Base-by-base conservation (phyloP, 176 grass and related monocot species). In the Carex littledalei region DNA sequence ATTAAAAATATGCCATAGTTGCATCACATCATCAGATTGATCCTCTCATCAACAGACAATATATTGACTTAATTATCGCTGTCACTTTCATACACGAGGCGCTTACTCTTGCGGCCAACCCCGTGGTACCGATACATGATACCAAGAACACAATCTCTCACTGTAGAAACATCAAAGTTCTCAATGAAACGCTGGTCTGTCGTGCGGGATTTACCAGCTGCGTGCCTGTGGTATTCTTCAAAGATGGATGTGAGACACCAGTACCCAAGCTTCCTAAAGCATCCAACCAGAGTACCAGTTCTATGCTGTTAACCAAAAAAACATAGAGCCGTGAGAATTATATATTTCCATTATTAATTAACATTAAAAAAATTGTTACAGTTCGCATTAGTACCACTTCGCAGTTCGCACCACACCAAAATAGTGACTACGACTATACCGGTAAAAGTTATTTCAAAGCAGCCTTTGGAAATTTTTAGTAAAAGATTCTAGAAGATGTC, bases 211-310 rank as follows among this genome's bases (percentile, higher is more conserved):
- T 94, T 94, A 18, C 70, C 49, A 1, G 72, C 79, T 1, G 92
- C 66, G 63, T 85, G 91, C 14, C 84, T 78, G 11, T 89, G 86
- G 31, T 94, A 91, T 41, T 94, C 92, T 69, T 94, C 92, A 18
- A 91, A 91, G n/a, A 94, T 60, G 17, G 92, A 94, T 41, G 89
- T 71, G 9, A 94, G 59, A 80, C 85, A 88, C 89, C 92, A 92
- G 59, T 85, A 89, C 60, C 91, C 86, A 59, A 94, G 86, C 68
- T 85, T 90, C 53, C 90, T 91, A 81, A 92, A 90, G 70, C 88
- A 94, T 52, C 86, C 92, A 53, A 92, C 84, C 8, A 90, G 90
- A 54, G 86, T 91, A 47, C 90, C 88, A 11, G 90, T 92, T 29
- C 90, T 90, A 84, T 94, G 89, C 92, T 94, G 86, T 17, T 41